Conservation (phyloP, 441 rosid species). For the Isatis lusitanica region DNA sequence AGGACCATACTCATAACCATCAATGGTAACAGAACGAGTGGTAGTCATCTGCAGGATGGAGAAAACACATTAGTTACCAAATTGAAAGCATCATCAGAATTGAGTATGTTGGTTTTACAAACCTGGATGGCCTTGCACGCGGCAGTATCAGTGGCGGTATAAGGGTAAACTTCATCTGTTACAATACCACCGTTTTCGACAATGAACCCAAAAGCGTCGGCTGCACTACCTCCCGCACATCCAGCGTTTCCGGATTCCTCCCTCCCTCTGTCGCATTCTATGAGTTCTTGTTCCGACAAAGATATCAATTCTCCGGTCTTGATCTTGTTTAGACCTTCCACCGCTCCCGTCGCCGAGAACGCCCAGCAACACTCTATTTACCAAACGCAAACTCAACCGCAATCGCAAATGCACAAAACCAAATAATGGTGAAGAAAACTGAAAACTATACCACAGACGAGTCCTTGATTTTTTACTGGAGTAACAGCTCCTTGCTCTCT, state of each 20-base stretch:
- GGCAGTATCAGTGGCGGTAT: constrained; percentile 3
- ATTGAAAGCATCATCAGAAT: background rate
- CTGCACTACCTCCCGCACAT: constrained; percentile 55
- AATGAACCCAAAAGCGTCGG: constrained; percentile 45
- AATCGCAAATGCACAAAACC: background rate
- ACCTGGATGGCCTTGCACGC: constrained; percentile 43
- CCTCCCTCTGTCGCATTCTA: constrained; percentile 42
- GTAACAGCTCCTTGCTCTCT: constrained; percentile 45
- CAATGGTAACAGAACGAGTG: constrained; percentile 37
- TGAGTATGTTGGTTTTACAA: background rate
- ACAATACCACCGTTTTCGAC: constrained; percentile 41
- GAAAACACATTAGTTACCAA: background rate
- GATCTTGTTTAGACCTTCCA: constrained; percentile 55
- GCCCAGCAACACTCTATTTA: constrained; percentile 57
- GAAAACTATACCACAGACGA: constrained; percentile 40
- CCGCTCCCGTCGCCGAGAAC: constrained; percentile 48
- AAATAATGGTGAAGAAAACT: background rate
- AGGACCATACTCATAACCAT: constrained; percentile 47
- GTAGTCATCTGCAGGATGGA: constrained; percentile 35
- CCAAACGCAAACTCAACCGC: background rate
- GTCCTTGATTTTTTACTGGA: constrained; percentile 51
- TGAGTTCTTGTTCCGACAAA: constrained; percentile 53
- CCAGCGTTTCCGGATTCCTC: constrained; percentile 37
- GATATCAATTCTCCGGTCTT: constrained; percentile 45
- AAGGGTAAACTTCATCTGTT: constrained; percentile 46